A percentile compares a stretch with the other conserved stretches of the same genome.
Conservation (phyloP, 1,139 yeast genomes). For the Kazachstania sp. region DNA sequence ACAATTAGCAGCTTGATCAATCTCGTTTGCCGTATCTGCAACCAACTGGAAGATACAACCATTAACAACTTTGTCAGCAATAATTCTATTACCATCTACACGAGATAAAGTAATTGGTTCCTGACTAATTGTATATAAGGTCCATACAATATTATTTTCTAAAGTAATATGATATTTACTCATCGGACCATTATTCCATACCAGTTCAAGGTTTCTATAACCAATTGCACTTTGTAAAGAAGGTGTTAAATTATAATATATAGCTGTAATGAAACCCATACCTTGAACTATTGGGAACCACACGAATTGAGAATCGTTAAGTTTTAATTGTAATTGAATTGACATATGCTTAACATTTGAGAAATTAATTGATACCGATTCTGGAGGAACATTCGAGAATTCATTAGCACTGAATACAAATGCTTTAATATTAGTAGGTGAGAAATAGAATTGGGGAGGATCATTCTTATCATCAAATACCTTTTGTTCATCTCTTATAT, state of each 20-base stretch:
- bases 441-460: slow-evolving; percentile 28
- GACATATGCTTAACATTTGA: slow-evolving; percentile 31
- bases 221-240: slow-evolving; percentile 55
- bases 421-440: slow-evolving; percentile 23
- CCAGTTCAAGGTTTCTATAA: slow-evolving; percentile 37
- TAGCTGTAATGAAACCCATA: slow-evolving; percentile 62
- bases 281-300: slow-evolving; percentile 47
- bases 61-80: slow-evolving; percentile 33
- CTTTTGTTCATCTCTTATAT: slow-evolving; percentile 47
- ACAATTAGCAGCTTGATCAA: slow-evolving; percentile 48
- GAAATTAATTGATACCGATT: slow-evolving; percentile 20
- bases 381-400: slow-evolving; percentile 12
- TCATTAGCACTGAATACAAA: slow-evolving; percentile 32
- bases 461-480: slow-evolving; percentile 61
- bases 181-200: slow-evolving; percentile 30
- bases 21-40: slow-evolving; percentile 33
- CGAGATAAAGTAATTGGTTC: slow-evolving; percentile 34
- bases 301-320: slow-evolving; percentile 22
- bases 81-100: slow-evolving; percentile 46
- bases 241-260: slow-evolving; percentile 49
- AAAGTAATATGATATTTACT: slow-evolving; percentile 37
- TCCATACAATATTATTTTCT: slow-evolving; percentile 40
- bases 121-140: slow-evolving; percentile 38
- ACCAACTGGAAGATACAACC: slow-evolving; percentile 33
- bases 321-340: slow-evolving; percentile 21